Base-by-base conservation (phyloP, 768 basidiomycete species). In the Lactarius deliciosus region DNA sequence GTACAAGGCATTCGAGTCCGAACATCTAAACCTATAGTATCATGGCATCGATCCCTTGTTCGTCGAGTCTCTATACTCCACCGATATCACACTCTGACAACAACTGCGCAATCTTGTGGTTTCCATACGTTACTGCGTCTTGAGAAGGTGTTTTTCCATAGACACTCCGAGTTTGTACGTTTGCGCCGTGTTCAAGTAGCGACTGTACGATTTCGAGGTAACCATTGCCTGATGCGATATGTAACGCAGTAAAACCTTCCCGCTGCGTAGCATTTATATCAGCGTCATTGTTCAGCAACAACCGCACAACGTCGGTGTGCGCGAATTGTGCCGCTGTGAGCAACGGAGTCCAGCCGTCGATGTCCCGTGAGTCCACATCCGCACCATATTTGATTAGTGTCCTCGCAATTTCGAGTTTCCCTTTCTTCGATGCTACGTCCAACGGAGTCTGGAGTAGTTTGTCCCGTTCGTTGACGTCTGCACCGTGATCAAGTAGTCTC, bases 241-340 rank as follows among this genome's bases (percentile, higher is more conserved):
- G 55, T 8, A 56, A n/a, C 1, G 55, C 30, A 9, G 55, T 56
- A 3, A 1, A 5, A 3, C 5, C 4, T 1, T 32, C 11, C 15
- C 32, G 7, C 28, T 34, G 15, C 20, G 25, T 18, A 0, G 38
- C 40, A 7, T 64, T 54, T 38, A 64, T 13, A 13, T 60, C 40
- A 18, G 50, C 58, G 2, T 32, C 57, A 2, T 32, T n/a, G 15
- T 60, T 36, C 8, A 64, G 64, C 9, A 66, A 50, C 34, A 66
- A 28, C 2, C 13, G 54, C 5, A 3, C 55, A 3, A 57, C 4
- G 0, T 61, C 45, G 1, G 50, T 0, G 20, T 57, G 45, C 22
- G 41, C 60, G 1, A 13, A 5, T 13, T 20, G 11, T 13, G 43
- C 4, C 11, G 65, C 65, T 2, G 1, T n/a, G 2, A 50, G 65